These are phyloP conservation scores for Pelargonium myrrhifolium DNA, from an alignment of 441 rosid genomes.

Conservation along the genomic window DNA sequence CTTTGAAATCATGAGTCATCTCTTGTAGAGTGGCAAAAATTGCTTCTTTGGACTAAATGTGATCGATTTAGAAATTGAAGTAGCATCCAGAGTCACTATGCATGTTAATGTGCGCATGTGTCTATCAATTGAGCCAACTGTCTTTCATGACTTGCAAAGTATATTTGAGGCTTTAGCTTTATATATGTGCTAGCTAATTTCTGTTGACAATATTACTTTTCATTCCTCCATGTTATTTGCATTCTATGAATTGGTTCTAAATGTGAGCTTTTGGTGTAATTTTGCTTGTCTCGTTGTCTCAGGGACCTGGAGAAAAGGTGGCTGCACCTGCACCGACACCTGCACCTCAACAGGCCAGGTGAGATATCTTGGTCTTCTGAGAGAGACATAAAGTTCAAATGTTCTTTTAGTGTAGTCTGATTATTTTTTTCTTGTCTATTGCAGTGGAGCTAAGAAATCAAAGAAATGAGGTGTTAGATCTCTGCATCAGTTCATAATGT, in stretches of 20 bases:
- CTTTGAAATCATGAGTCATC: too few relatives aligned
- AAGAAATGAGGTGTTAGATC: constrained; percentile 33
- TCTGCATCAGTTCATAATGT: too few relatives aligned
- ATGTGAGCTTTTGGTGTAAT: not conserved
- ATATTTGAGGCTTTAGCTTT: not conserved
- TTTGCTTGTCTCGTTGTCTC: not conserved
- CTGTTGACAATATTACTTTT: too few relatives aligned
- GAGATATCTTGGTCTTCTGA: constrained; percentile 8
- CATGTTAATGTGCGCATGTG: too few relatives aligned
- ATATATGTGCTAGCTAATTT: not conserved
- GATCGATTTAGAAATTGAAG: not conserved
- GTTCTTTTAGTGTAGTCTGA: not conserved
- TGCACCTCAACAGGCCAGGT: constrained; percentile 35
- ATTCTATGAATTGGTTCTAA: not conserved
- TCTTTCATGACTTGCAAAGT: too few relatives aligned
- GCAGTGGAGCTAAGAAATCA: constrained; percentile 37
- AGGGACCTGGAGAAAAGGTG: constrained; percentile 47
- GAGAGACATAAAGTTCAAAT: not conserved
- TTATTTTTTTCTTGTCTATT: constrained; percentile 1
- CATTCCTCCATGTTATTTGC: not conserved
- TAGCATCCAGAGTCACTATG: too few relatives aligned
- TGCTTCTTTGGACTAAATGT: not conserved
- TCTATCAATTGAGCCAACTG: too few relatives aligned
- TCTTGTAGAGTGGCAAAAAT: too few relatives aligned
- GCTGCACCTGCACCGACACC: constrained; percentile 29